Base-by-base conservation (phyloP, 352 stramenopile genomes). In the Globisporangium takayamanum region DNA sequence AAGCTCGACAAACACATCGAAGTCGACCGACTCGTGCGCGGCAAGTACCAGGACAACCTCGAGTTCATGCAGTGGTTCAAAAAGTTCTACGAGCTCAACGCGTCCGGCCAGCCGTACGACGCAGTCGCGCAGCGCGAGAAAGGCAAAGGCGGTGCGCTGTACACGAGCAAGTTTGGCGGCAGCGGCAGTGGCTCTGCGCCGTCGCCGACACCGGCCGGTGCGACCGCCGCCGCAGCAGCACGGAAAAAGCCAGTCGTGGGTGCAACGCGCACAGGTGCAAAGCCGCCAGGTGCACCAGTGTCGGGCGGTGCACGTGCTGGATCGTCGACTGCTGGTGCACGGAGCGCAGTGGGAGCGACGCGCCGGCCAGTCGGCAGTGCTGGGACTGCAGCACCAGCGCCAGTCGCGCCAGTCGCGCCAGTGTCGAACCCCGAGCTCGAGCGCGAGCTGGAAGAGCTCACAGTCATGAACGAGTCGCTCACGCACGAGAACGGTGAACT, bases 31-130 rank as follows among this genome's bases (percentile, higher is more conserved):
- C 83, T 99, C 33, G 97, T 99, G 64, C 85, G 96, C 22, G 98
- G 92, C 49, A 99, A 99, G 72, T 99, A 99, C 83, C 97, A 99
- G 72, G 97, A 99, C 72, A 99, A 99, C 75, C 84, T 99, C 59
- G 98, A 99, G 74, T 99, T 99, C 70, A 99, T 99, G 89, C 97
- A 99, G 78, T 99, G 96, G 90, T 94, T 96, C 62, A 97, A 97
- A 60, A 78, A 78, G 28, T 97, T 98, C 55, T 97, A 95, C 70
- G 89, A 98, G 50, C 71, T 90, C 57, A 96, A 94, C 58, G 80
- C 74, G n/a, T 80, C 74, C 2, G 69, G 73, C 4, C 64, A 76
- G 36, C 90, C 97, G 11, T 99, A 99, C 73, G 96, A 99, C 78
- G 74, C 96, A 2, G 56, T 96, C 0, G 83, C 81, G 4, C 84